These are phyloP conservation scores for Phaeolepiota aurea DNA, from an alignment of 768 basidiomycete species.

Conservation along the genomic window DNA sequence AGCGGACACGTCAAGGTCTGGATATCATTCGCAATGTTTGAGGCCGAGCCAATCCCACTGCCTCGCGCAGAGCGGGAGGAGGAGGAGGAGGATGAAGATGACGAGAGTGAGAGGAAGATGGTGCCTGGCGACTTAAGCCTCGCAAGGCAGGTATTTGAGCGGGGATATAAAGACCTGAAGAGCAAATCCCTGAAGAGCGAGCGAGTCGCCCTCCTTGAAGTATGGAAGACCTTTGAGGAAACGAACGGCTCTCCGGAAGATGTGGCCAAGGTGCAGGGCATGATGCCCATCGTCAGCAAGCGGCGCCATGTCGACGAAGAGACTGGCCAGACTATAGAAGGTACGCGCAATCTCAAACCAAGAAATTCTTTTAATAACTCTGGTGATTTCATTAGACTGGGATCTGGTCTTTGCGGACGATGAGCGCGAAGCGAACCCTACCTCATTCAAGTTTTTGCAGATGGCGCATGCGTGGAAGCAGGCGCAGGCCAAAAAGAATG, in stretches of 20 bases:
- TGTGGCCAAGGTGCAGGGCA: conserved; percentile 74
- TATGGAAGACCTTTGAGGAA: conserved; percentile 94
- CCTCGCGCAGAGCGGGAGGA: conserved; percentile 61
- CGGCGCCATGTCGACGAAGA: conserved; percentile 77
- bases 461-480: conserved; percentile 90
- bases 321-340: conserved; percentile 82
- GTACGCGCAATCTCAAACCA: conserved; percentile 43
- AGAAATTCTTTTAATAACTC: no score
- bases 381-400: conserved; percentile 54
- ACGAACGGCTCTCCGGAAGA: conserved; percentile 66
- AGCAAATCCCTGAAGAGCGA: conserved; percentile 77
- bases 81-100: conserved; percentile 61
- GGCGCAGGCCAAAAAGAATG: conserved; percentile 32
- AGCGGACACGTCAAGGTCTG: conserved; percentile 97
- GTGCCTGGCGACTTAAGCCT: conserved; percentile 60
- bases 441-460: conserved; percentile 92
- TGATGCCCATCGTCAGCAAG: conserved; percentile 91
- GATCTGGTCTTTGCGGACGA: conserved; percentile 96
- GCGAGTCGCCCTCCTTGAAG: conserved; percentile 88
- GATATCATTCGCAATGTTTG: conserved; percentile 92
- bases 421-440: conserved; percentile 87
- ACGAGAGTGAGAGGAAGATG: conserved; percentile 53
- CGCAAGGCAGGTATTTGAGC: conserved; percentile 77
- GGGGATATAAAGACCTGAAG: conserved; percentile 85
- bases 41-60: conserved; percentile 67